These are phyloP conservation scores for Trametes villosa DNA, from an alignment of 768 basidiomycete genomes.

Conservation along the genomic window DNA sequence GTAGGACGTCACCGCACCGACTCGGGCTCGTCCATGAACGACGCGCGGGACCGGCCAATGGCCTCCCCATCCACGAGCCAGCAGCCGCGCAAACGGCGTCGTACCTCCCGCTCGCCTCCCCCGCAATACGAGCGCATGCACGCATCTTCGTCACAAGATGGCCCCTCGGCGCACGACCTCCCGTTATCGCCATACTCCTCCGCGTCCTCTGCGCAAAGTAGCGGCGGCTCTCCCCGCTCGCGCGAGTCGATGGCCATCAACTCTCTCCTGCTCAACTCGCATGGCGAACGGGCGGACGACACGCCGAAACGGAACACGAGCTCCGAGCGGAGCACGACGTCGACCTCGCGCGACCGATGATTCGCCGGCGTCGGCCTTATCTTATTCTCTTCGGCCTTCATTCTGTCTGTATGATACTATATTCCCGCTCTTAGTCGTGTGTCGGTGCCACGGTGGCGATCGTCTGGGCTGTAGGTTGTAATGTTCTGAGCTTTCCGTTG, in stretches of 20 bases:
- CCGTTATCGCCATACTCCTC: conserved; percentile 80
- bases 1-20: conserved; percentile 26
- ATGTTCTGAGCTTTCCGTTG: conserved; percentile 1
- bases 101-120: conserved; percentile 61
- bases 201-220: conserved; percentile 62
- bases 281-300: conserved; percentile 17
- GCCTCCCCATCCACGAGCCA: conserved; percentile 8
- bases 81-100: conserved; percentile 56
- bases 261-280: conserved; percentile 61
- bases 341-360: conserved; percentile 17
- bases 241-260: conserved; percentile 82
- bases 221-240: conserved; percentile 72
- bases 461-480: conserved; percentile 5
- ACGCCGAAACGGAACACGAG: conserved; percentile 24
- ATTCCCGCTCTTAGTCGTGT: conserved; percentile 6
- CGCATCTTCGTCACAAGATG: conserved; percentile 36
- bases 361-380: not conserved
- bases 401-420: conserved; percentile 13
- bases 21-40: conserved; percentile 40
- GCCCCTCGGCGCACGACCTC: conserved; percentile 47
- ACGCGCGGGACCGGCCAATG: conserved; percentile 9
- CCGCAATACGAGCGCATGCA: conserved; percentile 26
- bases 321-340: conserved; percentile 25
- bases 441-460: not conserved
- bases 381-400: not conserved